Conservation (phyloP, 202 grass and related monocot species). For the Bolboschoenoplectus hybrid region DNA sequence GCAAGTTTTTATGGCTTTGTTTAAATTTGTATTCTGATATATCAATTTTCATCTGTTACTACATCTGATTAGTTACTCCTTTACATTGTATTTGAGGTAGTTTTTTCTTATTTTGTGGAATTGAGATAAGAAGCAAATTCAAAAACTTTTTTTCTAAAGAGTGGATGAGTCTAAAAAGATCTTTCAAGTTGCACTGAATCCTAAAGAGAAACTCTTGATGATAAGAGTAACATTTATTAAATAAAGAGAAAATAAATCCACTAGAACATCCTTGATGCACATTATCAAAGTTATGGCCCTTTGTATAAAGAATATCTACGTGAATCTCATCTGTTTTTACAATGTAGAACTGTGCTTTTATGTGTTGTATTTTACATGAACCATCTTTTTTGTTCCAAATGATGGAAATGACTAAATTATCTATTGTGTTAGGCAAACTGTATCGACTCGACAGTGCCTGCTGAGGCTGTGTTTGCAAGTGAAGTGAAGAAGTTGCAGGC, state of each 20-base stretch:
- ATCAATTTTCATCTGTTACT: neutral
- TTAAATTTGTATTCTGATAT: neutral
- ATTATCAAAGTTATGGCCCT: too few relatives aligned
- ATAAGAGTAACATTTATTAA: neutral
- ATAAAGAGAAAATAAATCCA: neutral
- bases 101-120: neutral
- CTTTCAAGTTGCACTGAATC: neutral
- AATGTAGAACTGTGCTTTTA: neutral
- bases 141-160: too few relatives aligned
- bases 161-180: too few relatives aligned
- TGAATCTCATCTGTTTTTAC: neutral
- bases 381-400: neutral
- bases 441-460: slow-evolving; percentile 73
- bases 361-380: neutral
- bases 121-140: too few relatives aligned
- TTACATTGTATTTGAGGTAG: neutral
- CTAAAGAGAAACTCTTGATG: neutral
- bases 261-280: neutral
- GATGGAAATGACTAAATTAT: neutral
- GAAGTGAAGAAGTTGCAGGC: slow-evolving; percentile 92
- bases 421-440: slow-evolving; percentile 62
- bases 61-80: neutral
- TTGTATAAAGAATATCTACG: too few relatives aligned
- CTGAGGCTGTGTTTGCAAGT: slow-evolving; percentile 71
- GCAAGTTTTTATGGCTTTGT: neutral